Conservation (phyloP, 257 asterid genomes). For the Solanum neorickii region DNA sequence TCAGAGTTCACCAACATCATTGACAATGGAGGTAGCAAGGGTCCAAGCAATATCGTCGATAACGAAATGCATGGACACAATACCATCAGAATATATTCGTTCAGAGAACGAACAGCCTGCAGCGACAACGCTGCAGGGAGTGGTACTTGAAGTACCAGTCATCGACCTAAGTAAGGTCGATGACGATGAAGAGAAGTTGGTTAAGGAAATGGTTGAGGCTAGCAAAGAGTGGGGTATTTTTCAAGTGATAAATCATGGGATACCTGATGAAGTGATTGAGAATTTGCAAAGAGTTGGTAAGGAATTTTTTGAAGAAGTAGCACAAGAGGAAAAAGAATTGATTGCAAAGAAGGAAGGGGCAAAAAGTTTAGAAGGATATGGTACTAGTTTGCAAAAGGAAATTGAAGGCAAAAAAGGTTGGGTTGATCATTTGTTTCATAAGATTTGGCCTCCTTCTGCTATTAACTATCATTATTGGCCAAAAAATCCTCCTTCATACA, state of each 20-base stretch:
- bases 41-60: constrained; percentile 18
- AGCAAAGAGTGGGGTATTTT: constrained; percentile 28
- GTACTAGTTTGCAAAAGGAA: constrained; percentile 46
- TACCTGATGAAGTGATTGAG: constrained; percentile 12
- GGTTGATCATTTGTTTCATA: constrained; percentile 87
- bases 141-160: constrained; percentile 17
- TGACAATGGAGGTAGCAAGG: constrained; percentile 15
- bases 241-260: constrained; percentile 29
- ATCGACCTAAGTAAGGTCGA: constrained; percentile 4
- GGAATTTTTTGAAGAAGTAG: constrained; percentile 20
- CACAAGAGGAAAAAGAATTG: constrained; percentile 18
- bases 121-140: constrained; percentile 18
- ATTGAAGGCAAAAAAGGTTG: constrained; percentile 61
- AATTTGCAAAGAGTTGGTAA: constrained; percentile 19
- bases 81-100: constrained; percentile 18
- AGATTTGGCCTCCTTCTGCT: constrained; percentile 56
- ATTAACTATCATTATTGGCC: constrained; percentile 61
- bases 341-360: constrained; percentile 35
- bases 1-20: neutral
- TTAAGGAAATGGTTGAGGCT: constrained; percentile 3
- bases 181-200: neutral
- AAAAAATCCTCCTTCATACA: constrained; percentile 50
- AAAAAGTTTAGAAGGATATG: constrained; percentile 54
- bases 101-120: constrained; percentile 25
- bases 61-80: constrained; percentile 3